Conservation (phyloP, 805 yeast genomes). For the Wickerhamiella siamensis region DNA sequence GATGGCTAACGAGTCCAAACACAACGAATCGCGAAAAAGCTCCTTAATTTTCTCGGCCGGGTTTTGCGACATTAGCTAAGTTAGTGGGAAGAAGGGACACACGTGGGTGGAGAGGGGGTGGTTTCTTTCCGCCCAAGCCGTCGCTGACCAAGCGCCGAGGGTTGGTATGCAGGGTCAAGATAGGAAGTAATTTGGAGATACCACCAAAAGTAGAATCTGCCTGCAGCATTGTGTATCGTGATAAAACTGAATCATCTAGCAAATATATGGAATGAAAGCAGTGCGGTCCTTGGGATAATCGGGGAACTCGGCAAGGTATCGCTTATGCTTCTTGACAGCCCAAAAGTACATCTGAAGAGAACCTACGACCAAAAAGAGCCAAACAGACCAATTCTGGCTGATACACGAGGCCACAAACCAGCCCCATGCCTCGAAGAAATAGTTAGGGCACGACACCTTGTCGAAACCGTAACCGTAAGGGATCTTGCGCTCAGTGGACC, state of each 20-base stretch:
- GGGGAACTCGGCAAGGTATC: conserved; percentile 55
- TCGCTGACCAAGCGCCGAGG: too few species aligned
- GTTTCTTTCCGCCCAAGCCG: too few species aligned
- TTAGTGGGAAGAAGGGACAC: too few species aligned
- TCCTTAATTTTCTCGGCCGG: conserved; percentile 1
- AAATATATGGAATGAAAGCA: conserved; percentile 62
- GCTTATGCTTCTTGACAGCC: conserved; percentile 77
- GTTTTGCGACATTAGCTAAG: neutral
- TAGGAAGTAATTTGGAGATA: too few species aligned
- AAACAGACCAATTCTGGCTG: conserved; percentile 64
- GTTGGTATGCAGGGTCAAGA: too few species aligned
- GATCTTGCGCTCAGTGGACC: conserved; percentile 46
- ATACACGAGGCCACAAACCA: conserved; percentile 63
- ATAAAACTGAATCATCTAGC: conserved; percentile 24
- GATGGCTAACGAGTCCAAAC: conserved; percentile 14
- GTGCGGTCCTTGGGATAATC: conserved; percentile 70
- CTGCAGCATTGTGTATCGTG: too few species aligned
- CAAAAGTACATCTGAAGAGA: conserved; percentile 76
- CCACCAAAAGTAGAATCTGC: too few species aligned
- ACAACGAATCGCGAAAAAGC: conserved; percentile 11
- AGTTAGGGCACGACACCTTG: conserved; percentile 81
- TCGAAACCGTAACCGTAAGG: conserved; percentile 80
- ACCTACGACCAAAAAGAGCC: conserved; percentile 56
- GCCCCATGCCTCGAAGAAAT: conserved; percentile 67
- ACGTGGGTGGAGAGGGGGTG: too few species aligned